These are phyloP conservation scores for Emericellopsis cladophorae DNA, from an alignment of 2,329 filamentous ascomycete genomes.

Conservation along the genomic window DNA sequence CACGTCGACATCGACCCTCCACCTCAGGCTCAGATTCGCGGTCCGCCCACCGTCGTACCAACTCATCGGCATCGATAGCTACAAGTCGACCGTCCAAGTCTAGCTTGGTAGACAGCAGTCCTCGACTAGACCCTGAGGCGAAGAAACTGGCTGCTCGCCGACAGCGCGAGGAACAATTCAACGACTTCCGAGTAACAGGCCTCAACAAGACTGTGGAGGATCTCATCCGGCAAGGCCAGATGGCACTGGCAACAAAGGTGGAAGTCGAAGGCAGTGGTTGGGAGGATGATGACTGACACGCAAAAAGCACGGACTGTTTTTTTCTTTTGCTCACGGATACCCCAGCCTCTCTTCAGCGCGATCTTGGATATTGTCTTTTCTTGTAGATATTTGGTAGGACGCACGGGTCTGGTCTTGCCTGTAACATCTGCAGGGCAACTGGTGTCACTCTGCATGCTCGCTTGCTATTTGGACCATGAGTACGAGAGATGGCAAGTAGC, in stretches of 20 bases:
- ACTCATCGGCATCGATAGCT: constrained; percentile 30
- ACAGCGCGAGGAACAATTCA: constrained; percentile 60
- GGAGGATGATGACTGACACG: constrained; percentile 24
- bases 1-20: background rate
- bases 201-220: constrained; percentile 70
- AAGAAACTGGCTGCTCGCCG: constrained; percentile 61
- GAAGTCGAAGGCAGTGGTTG: constrained; percentile 39
- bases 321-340: too few relatives aligned
- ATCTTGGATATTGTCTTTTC: too few relatives aligned
- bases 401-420: too few relatives aligned
- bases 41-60: constrained; percentile 23
- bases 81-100: constrained; percentile 14
- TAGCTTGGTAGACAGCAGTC: constrained; percentile 23
- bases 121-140: constrained; percentile 51
- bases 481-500: background rate
- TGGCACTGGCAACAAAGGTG: constrained; percentile 67
- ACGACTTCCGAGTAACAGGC: constrained; percentile 65
- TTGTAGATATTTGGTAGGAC: too few relatives aligned
- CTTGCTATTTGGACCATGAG: background rate
- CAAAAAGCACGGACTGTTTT: too few relatives aligned
- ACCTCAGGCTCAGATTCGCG: background rate
- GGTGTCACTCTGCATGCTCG: background rate
- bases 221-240: constrained; percentile 81
- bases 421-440: too few relatives aligned
- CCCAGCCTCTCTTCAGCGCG: too few relatives aligned